Conservation (phyloP, 306 rosid genomes). For the Fragaria ananassa region DNA sequence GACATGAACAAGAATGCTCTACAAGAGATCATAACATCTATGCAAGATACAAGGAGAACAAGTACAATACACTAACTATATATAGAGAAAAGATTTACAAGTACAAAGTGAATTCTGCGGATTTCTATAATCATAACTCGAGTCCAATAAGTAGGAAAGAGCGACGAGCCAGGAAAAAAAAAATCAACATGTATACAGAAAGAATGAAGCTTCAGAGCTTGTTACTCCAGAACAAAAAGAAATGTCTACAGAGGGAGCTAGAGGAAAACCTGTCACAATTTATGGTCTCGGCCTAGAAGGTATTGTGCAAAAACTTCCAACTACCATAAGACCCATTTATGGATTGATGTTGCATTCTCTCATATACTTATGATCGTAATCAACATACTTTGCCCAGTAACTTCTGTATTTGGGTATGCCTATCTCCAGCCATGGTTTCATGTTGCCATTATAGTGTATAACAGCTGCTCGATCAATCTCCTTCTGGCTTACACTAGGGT, state of each 20-base stretch:
- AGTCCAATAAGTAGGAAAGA: background rate
- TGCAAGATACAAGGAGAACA: background rate
- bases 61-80: background rate
- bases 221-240: constrained; percentile 20
- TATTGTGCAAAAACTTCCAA: constrained; percentile 25
- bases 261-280: constrained; percentile 34
- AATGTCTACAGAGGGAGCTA: constrained; percentile 39
- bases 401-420: constrained; percentile 75
- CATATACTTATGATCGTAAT: constrained; percentile 61
- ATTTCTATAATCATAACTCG: background rate
- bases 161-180: background rate
- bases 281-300: constrained; percentile 32
- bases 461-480: constrained; percentile 82
- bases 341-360: constrained; percentile 91
- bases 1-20: background rate
- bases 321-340: constrained; percentile 28
- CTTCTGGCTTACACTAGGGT: constrained; percentile 55
- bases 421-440: constrained; percentile 98
- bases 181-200: constrained; percentile 39
- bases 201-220: constrained; percentile 48
- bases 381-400: constrained; percentile 73
- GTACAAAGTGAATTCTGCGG: background rate
- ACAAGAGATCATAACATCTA: background rate
- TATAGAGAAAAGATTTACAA: background rate
- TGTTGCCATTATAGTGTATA: constrained; percentile 83